Conservation (phyloP, 176 grass and related monocot species). For the Hordeum vulgare region MorexV3_pseudomolecules_assembly NC_058519.1:508980765-508981264, state of each 20-base stretch:
- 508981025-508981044: neutral
- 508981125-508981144: neutral
- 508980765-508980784: neutral
- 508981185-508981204: slow-evolving; percentile 19
- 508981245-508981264: slow-evolving; percentile 25
- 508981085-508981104: neutral
- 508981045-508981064: neutral
- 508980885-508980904: slow-evolving; percentile 9
- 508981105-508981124: slow-evolving; percentile 18
- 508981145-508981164: neutral
- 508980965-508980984: neutral
- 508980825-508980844: neutral
- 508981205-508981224: slow-evolving; percentile 16
- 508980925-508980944: neutral
- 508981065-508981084: neutral
- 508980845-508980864: neutral
- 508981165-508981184: neutral
- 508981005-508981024: neutral
- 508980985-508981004: neutral
- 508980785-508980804: neutral
- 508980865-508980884: neutral
- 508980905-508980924: neutral
- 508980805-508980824: neutral
- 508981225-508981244: slow-evolving; percentile 3
- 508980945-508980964: neutral